Evolutionary conservation across 805 yeast genomes (phyloP).

Genomic region (Yarrowia phangngaensis): DNA sequence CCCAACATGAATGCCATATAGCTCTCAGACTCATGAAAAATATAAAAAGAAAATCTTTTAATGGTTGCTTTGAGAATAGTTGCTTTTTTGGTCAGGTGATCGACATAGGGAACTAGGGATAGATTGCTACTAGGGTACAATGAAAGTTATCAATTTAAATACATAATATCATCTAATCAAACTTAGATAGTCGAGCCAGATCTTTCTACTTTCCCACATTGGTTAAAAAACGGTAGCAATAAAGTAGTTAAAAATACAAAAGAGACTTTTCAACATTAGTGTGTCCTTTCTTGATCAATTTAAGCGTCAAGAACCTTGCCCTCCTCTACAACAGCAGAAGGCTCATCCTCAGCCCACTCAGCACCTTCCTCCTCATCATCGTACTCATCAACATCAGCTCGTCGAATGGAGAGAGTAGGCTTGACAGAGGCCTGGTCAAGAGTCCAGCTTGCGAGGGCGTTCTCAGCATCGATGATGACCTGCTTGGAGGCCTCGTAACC

Average conservation of each 20-base stretch:
- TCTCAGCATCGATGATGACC: constrained; percentile 94
- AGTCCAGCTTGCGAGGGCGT: constrained; percentile 94
- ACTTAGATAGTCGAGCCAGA: too few relatives aligned
- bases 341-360: constrained; percentile 42
- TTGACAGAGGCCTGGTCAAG: constrained; percentile 91
- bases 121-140: too few relatives aligned
- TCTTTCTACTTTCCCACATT: too few relatives aligned
- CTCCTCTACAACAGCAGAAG: constrained; percentile 33
- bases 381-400: constrained; percentile 60
- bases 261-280: constrained; percentile 6
- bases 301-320: constrained; percentile 30
- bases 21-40: too few relatives aligned
- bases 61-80: too few relatives aligned
- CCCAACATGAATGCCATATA: too few relatives aligned
- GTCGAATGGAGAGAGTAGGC: constrained; percentile 85
- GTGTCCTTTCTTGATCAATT: constrained; percentile 2
- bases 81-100: too few relatives aligned
- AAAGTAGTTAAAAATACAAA: too few relatives aligned
- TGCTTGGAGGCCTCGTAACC: constrained; percentile 98
- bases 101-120: too few relatives aligned
- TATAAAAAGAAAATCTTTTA: too few relatives aligned
- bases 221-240: background rate
- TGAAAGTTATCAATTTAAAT: too few relatives aligned
- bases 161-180: too few relatives aligned
- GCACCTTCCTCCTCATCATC: constrained; percentile 45